Percentiles rank a stretch among this genome's conserved stretches.
These are phyloP conservation scores for Emergomyces orientalis DNA, from an alignment of 2,329 filamentous ascomycete genomes.

Conservation along the genomic window DNA sequence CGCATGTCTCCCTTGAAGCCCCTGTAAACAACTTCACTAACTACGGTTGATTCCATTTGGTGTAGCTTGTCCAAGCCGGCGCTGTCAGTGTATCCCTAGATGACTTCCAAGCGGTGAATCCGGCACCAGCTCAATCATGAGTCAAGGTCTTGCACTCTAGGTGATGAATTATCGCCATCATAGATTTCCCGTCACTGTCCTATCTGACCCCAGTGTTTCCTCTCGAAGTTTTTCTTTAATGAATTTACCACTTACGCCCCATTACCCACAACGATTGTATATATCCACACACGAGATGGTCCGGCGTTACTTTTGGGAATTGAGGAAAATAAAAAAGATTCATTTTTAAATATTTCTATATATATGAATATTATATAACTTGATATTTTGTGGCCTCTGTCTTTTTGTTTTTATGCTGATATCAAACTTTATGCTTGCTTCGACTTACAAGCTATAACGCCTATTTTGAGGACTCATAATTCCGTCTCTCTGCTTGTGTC, in stretches of 20 bases:
- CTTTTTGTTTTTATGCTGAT: neutral
- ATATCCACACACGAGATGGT: neutral
- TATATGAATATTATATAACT: neutral
- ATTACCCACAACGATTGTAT: neutral
- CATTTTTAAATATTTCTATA: slow-evolving; percentile 3
- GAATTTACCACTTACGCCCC: neutral
- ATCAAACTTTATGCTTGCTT: neutral
- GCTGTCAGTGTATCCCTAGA: slow-evolving; percentile 80
- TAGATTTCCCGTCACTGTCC: neutral
- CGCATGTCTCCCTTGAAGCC: slow-evolving; percentile 19
- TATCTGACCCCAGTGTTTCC: slow-evolving; percentile 13
- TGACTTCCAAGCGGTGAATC: slow-evolving; percentile 59
- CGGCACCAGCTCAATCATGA: neutral
- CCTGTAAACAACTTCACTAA: slow-evolving; percentile 5
- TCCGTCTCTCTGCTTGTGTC: no score
- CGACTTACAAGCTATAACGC: neutral
- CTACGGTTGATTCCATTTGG: neutral
- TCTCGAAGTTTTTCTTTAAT: neutral
- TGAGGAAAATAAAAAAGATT: slow-evolving; percentile 1
- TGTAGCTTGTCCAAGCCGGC: slow-evolving; percentile 80
- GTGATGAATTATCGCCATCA: neutral
- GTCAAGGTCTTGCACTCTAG: neutral
- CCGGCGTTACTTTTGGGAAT: slow-evolving; percentile 11
- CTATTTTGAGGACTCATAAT: no score
- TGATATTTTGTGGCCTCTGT: neutral